A percentile compares a stretch with the other conserved stretches of the same genome.
Evolutionary conservation across 495 filamentous ascomycete species (phyloP).

Genomic region (Cercophora samala): DNA sequence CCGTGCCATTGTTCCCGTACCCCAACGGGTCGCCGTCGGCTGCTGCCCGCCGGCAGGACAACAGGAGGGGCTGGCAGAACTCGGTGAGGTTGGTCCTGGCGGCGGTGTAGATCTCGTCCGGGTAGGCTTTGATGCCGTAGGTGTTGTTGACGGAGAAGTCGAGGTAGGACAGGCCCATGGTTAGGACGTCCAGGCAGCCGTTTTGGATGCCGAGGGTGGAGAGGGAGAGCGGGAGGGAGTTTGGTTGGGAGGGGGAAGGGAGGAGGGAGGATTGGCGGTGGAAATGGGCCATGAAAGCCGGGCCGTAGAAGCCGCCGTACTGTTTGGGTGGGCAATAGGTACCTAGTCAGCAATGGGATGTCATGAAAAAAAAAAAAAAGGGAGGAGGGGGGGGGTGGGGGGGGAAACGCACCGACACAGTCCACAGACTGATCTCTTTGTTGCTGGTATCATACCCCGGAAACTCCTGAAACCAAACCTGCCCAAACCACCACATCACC

Average conservation of each 20-base stretch:
- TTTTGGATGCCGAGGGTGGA: constrained; percentile 60
- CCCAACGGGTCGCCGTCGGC: constrained; percentile 11
- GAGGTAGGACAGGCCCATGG: constrained; percentile 63
- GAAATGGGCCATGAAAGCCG: constrained; percentile 23
- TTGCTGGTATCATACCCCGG: constrained; percentile 18
- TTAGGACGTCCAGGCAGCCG: constrained; percentile 67
- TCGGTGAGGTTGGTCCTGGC: constrained; percentile 43
- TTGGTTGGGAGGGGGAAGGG: constrained; percentile 43
- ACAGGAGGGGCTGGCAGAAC: constrained; percentile 44
- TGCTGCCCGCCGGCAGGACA: constrained; percentile 47
- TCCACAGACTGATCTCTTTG: constrained; percentile 31
- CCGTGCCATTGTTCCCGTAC: constrained; percentile 1
- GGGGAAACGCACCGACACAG: constrained; percentile 54
- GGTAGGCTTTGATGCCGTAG: constrained; percentile 59
- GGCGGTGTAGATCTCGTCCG: constrained; percentile 42
- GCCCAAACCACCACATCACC: constrained; percentile 64
- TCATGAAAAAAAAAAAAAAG: constrained; percentile 22
- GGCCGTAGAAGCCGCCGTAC: constrained; percentile 51
- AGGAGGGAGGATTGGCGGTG: constrained; percentile 49
- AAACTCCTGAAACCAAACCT: constrained; percentile 64
- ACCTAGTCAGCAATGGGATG: constrained; percentile 23
- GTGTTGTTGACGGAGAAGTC: constrained; percentile 72
- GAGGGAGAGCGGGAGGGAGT: constrained; percentile 50
- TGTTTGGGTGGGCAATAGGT: no score
- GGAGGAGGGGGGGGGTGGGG: constrained; percentile 47